Conservation (phyloP, 2,329 filamentous ascomycete genomes). For the Trichoderma brevicompactum region DNA sequence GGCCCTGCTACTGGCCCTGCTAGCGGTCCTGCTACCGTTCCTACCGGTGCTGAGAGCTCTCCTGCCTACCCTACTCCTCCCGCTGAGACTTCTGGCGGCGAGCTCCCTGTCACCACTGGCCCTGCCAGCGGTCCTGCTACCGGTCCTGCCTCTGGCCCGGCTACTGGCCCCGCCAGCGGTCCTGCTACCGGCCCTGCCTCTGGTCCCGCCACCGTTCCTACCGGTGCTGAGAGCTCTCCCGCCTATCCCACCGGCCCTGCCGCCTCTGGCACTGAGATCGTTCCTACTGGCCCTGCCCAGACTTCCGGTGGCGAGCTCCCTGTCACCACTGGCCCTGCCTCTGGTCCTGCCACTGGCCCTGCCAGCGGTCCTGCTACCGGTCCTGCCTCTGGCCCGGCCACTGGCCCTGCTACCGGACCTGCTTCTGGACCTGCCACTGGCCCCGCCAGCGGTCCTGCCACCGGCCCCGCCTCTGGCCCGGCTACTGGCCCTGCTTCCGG, state of each 20-base stretch:
- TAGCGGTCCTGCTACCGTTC: conserved; percentile 31
- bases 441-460: conserved; percentile 39
- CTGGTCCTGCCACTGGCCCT: background rate
- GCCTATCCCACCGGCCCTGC: conserved; percentile 7
- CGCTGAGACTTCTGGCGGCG: conserved; percentile 35
- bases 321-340: conserved; percentile 16
- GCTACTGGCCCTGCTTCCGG: conserved; percentile 16
- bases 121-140: background rate
- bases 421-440: conserved; percentile 7
- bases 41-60: background rate
- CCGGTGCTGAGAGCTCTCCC: conserved; percentile 27
- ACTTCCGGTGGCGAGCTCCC: background rate
- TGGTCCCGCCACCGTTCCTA: background rate
- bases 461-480: conserved; percentile 12
- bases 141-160: background rate
- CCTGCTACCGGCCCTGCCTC: background rate
- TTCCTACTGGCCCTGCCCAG: conserved; percentile 2
- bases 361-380: background rate
- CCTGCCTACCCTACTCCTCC: background rate
- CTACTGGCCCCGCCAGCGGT: background rate
- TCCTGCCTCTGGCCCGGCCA: conserved; percentile 33
- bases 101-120: background rate
- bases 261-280: conserved; percentile 16
- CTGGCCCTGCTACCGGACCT: no score
- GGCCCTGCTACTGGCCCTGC: conserved; percentile 8